Evolutionary conservation across 805 yeast species (phyloP).

Genomic region (Candida pini): DNA sequence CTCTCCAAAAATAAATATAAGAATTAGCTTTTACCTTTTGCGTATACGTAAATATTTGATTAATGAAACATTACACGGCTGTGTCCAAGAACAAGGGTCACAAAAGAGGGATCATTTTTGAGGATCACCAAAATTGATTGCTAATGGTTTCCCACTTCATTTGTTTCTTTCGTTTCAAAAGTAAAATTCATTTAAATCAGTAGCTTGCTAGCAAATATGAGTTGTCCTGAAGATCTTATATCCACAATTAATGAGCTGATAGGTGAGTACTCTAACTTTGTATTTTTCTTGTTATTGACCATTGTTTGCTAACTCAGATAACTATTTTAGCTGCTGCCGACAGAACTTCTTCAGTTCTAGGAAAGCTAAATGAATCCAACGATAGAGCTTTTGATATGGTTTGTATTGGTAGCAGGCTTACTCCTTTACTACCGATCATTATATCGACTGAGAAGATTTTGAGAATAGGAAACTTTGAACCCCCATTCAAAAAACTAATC

Average conservation of each 20-base stretch:
- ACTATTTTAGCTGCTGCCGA: conserved; percentile 9
- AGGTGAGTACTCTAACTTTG: conserved; percentile 1
- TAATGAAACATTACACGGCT: no score
- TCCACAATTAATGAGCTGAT: conserved; percentile 6
- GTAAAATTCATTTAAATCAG: no score
- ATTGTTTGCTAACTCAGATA: no score
- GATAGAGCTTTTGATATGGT: conserved; percentile 13
- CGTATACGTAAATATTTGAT: background rate
- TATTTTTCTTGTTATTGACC: background rate
- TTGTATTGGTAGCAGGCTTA: conserved; percentile 11
- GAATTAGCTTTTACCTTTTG: background rate
- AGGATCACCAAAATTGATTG: no score
- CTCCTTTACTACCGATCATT: conserved; percentile 11
- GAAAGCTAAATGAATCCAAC: conserved; percentile 3
- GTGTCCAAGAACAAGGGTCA: no score
- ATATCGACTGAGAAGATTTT: conserved; percentile 10
- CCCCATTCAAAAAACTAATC: background rate
- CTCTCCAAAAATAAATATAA: background rate
- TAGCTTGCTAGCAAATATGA: background rate
- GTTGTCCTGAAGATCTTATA: conserved; percentile 1
- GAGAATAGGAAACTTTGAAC: conserved; percentile 2
- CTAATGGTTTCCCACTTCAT: no score
- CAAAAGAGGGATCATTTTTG: no score
- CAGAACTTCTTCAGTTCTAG: conserved; percentile 4
- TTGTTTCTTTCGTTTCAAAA: background rate